phyloP scores from a whole-genome alignment of 495 filamentous ascomycete species.

The Extremus antarcticus region DNA sequence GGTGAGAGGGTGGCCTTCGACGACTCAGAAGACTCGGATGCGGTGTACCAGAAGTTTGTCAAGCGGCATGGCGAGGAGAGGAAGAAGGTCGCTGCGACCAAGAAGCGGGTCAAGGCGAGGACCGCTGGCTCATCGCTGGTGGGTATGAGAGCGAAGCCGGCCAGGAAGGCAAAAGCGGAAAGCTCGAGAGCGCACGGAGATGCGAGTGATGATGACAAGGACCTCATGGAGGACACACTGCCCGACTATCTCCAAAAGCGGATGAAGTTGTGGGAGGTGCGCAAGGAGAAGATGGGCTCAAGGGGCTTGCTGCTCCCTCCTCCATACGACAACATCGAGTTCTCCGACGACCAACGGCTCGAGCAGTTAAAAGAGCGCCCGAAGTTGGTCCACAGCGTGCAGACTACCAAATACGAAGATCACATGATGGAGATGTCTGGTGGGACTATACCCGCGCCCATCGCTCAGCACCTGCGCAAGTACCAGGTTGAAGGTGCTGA shows the following conservation, averaged over 20 bases:
- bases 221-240: conserved; percentile 46
- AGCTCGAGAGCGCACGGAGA: conserved; percentile 1
- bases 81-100: conserved; percentile 40
- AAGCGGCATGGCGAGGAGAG: conserved; percentile 46
- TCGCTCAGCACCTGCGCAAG: conserved; percentile 83
- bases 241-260: conserved; percentile 49
- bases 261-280: conserved; percentile 40
- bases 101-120: conserved; percentile 35
- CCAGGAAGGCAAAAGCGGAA: conserved; percentile 22
- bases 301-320: conserved; percentile 70
- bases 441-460: conserved; percentile 77
- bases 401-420: conserved; percentile 60
- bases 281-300: conserved; percentile 47
- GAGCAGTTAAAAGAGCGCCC: conserved; percentile 57
- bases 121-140: conserved; percentile 31
- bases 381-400: conserved; percentile 49
- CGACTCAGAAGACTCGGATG: conserved; percentile 36
- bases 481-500: conserved; percentile 82
- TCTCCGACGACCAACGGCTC: conserved; percentile 72
- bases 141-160: conserved; percentile 23
- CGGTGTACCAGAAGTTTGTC: conserved; percentile 49
- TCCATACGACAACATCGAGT: conserved; percentile 67
- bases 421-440: conserved; percentile 63
- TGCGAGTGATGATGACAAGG: conserved; percentile 39
- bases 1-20: conserved; percentile 21